These are phyloP conservation scores for Solanum okadae DNA, from an alignment of 257 asterid genomes.

Conservation along the genomic window DNA sequence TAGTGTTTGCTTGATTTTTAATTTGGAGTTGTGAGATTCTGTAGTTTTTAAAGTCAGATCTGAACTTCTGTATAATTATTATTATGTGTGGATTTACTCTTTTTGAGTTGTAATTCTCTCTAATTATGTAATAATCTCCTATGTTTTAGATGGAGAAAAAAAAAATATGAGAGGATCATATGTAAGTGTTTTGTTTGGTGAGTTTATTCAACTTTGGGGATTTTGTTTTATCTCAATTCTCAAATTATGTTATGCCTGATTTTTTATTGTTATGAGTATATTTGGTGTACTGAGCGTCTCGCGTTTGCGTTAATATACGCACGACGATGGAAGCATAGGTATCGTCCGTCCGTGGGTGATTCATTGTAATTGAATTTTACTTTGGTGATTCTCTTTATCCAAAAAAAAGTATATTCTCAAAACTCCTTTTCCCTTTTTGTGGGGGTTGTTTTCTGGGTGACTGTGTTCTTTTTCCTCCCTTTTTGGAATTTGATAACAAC, in stretches of 20 bases:
- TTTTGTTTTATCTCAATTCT: neutral
- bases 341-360: too few species aligned
- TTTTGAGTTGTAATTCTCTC: neutral
- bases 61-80: neutral
- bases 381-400: neutral
- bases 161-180: neutral
- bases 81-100: neutral
- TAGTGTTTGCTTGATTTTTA: neutral
- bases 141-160: neutral
- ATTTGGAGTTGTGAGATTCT: neutral
- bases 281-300: fast-evolving
- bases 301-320: too few species aligned
- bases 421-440: too few species aligned
- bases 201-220: neutral
- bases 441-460: neutral
- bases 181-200: neutral
- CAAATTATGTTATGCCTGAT: too few species aligned
- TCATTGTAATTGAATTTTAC: too few species aligned
- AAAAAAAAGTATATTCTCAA: neutral
- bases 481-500: neutral
- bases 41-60: neutral
- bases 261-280: too few species aligned
- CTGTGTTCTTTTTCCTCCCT: neutral
- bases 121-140: neutral
- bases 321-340: too few species aligned